Percentiles rank a stretch among this genome's conserved stretches.
Evolutionary conservation across 78 protist species (phyloP).

Genomic region (Dictyostelium citrinum): DNA sequence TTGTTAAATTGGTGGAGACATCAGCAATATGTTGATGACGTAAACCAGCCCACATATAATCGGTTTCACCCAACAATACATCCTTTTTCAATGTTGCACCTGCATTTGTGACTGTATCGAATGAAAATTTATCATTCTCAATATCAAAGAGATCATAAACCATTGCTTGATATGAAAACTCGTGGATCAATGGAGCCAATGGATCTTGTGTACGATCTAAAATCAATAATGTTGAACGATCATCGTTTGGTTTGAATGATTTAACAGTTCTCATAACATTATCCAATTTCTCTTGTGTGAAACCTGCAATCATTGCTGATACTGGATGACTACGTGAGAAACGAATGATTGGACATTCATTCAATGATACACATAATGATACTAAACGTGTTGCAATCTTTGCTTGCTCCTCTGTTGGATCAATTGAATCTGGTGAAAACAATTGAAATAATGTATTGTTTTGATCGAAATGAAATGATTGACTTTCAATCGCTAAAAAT

Average conservation of each 20-base stretch:
- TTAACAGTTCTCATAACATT: conserved; percentile 1
- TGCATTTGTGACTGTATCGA: conserved; percentile 9
- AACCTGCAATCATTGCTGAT: conserved; percentile 23
- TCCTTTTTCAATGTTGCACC: conserved; percentile 30
- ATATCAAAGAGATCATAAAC: conserved; percentile 82
- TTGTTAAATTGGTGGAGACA: conserved; percentile 46
- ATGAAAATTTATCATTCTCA: conserved; percentile 70
- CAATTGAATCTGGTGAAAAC: conserved; percentile 51
- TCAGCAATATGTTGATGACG: conserved; percentile 90
- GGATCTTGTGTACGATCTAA: conserved; percentile 87
- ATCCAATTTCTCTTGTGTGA: conserved; percentile 48
- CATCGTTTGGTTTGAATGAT: conserved; percentile 24
- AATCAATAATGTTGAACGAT: conserved; percentile 68
- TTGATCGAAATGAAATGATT: conserved; percentile 50
- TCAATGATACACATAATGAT: conserved; percentile 74
- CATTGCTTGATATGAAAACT: conserved; percentile 94
- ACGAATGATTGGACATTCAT: conserved; percentile 78
- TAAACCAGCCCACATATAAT: conserved; percentile 80
- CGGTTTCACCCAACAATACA: conserved; percentile 84
- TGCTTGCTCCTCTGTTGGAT: conserved; percentile 56
- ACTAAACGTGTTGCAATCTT: conserved; percentile 61
- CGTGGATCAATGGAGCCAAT: conserved; percentile 90
- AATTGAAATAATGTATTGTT: conserved; percentile 27
- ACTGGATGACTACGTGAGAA: conserved; percentile 41
- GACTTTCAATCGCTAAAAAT: conserved; percentile 42